Base-by-base conservation (phyloP, 139 green algal species). In the Chlamydomonas eustigma region DNA sequence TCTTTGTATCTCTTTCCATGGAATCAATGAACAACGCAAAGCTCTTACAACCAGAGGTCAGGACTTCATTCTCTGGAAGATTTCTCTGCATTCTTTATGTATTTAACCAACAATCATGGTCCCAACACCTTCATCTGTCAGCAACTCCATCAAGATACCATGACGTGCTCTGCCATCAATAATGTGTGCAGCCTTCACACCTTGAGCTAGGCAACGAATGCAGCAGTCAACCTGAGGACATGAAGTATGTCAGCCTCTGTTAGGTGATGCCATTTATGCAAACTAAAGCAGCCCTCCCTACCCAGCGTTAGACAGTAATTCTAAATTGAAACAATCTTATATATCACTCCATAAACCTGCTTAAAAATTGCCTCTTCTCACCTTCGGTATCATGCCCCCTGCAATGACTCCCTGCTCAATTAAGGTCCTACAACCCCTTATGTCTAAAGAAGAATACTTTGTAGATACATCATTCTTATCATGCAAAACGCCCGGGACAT, bases 361-460 rank as follows among this genome's bases (percentile, higher is more conserved):
- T 58, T 28, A 58, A 28, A 28, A 58, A 58, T 58, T 58, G 12
- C 65, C 31, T 5, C 30, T 3, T 34, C 31, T 32, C 65, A 84
- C 89, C 90, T 98, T 98, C 52, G 94, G 94, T 75, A 98, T 98
- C 94, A 98, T 98, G 66, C 94, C 95, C 5, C 95, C 96, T 24
- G 92, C 92, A 50, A 99, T 97, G 63, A 98, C 82, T 64, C 92
- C 96, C 37, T 98, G 85, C 8, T 88, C 81, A n/a, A 96, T 90
- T 33, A 98, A 84, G 77, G 94, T 84, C 32, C 82, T 79, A 74
- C 83, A 89, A 2, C 84, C 25, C 1, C 86, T 79, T 78, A 98
- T 97, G 71, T 90, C 87, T 32, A 97, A 87, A 37, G 77, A 63
- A 0, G 77, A 37, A 73, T 91, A 92, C 79, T 95, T 93, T 65